Evolutionary conservation across 2,329 filamentous ascomycete genomes (phyloP), one percentile per base, ranked within the genome.

Genomic region (Alternaria triticimaculans): DNA sequence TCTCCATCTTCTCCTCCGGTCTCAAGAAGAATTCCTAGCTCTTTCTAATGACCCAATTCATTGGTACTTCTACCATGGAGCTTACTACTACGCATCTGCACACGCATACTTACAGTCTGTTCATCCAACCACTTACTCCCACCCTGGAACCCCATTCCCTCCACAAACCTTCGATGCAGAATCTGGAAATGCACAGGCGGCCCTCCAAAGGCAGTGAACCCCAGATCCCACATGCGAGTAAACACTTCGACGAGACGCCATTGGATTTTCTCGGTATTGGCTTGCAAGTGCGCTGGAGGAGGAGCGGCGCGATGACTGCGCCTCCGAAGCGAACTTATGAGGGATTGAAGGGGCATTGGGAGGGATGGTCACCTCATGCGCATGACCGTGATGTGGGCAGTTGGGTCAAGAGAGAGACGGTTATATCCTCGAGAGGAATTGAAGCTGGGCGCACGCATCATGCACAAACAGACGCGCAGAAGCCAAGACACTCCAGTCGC

Each of bases 111-210:
- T 76, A 90, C 88, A 61, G 88, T 85, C 70, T 91, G 88, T 58
- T 92, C 89, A 75, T 92, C 88, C 25, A 92, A 84, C 90, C 90
- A 93, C 72, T 82, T 76, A 26, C 84, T 77, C 49, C 86, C 86
- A 43, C 85, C 76, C 53, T 86, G 85, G 3, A 76, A 77, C 1
- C 81, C 80, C 0, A 83, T 55, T 1, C 81, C 81, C 1, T 84
- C 82, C 0, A 92, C 88, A 70, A 91, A 93, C 46, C 86, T 84
- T 41, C 84, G 80, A 68, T 89, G 85, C 58, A 91, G 83, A 61
- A 91, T 91, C 70, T 89, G 86, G 71, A 92, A 92, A 77, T 92
- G 89, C 8, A 92, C 89, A 0, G 89, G 86, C 3, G 90, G 90
- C 0, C 90, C 90, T 1, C 89, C 89, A 74, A 91, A 91, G 0